Evolutionary conservation across 2,329 filamentous ascomycete species (phyloP).

Genomic region (Aspergillus latus): DNA sequence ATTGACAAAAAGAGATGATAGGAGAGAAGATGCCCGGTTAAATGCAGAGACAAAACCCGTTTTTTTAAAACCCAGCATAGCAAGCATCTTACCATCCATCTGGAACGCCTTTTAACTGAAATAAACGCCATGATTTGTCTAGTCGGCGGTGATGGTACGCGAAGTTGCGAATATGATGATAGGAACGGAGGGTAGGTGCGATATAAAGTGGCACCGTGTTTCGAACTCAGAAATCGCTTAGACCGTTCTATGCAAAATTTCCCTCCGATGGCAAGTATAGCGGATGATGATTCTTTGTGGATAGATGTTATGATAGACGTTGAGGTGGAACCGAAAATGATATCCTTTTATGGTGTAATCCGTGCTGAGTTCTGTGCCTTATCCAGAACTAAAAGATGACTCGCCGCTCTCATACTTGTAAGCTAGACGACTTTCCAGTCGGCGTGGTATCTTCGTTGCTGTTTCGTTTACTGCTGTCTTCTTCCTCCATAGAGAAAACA

Average conservation of each 20-base stretch:
- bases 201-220: not conserved
- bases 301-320: constrained; percentile 13
- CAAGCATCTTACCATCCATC: not conserved
- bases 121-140: constrained; percentile 20
- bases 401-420: constrained; percentile 20
- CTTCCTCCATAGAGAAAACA: constrained; percentile 54
- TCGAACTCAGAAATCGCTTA: constrained; percentile 18
- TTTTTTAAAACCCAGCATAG: not conserved
- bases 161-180: constrained; percentile 10
- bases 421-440: constrained; percentile 19
- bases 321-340: constrained; percentile 6
- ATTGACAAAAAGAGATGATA: not conserved
- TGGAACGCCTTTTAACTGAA: constrained; percentile 5
- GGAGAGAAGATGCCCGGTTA: constrained; percentile 8
- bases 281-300: constrained; percentile 13
- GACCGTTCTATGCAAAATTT: constrained; percentile 26
- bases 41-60: constrained; percentile 1
- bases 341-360: constrained; percentile 18
- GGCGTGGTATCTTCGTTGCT: constrained; percentile 31
- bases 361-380: constrained; percentile 19
- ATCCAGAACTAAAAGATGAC: not conserved
- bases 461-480: constrained; percentile 47
- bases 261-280: constrained; percentile 14
- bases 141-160: constrained; percentile 12
- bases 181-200: constrained; percentile 8